Evolutionary conservation across 208 protist species (phyloP), one percentile per base, ranked within the genome.

Genomic region (Acanthamoeba divionensis): DNA sequence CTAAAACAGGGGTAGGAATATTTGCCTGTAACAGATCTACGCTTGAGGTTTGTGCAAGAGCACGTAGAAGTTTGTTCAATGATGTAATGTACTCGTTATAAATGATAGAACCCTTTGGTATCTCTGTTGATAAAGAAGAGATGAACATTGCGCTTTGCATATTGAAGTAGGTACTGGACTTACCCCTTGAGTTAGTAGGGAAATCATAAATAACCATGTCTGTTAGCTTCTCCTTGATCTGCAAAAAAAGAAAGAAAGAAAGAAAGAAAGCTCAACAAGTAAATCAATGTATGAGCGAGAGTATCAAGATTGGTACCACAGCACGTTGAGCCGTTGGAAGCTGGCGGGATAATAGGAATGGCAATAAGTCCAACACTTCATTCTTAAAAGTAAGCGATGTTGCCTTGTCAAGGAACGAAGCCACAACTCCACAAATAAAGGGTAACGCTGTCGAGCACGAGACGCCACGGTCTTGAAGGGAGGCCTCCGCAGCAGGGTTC

Each of bases 181-280:
- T 63, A 88, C 91, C 92, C 52, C 90, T 92, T 10, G 92, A 94
- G 33, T 71, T 47, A 0, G 89, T 79, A 54, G 92, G 92, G 38
- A 94, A 94, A 44, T 94, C 90, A 55, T 92, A 92, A 29, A 94
- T 87, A 2, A 91, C 73, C 8, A 94, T 89, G 21, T 94, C 90
- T 29, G 85, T 87, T 38, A 94, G 55, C 71, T 85, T 91, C n/a
- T 93, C 83, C 52, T 92, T 91, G n/a, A 91, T 90, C 48, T 89
- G 33, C 10, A 7, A 7, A 63, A 4, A 63, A 12, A 65, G 45
- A 45, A 26, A 62, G 60, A 8, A 26, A 55, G 1, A 67, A 26
- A 10, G 65, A 41, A 26, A 15, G 31, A 48, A 12, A 31, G n/a
- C 15, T 31, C 0, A 73, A 73, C 15, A 44, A n/a, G 15, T 13